phyloP scores from a whole-genome alignment of 331 rosid species.

The Quercus tomentella region DNA sequence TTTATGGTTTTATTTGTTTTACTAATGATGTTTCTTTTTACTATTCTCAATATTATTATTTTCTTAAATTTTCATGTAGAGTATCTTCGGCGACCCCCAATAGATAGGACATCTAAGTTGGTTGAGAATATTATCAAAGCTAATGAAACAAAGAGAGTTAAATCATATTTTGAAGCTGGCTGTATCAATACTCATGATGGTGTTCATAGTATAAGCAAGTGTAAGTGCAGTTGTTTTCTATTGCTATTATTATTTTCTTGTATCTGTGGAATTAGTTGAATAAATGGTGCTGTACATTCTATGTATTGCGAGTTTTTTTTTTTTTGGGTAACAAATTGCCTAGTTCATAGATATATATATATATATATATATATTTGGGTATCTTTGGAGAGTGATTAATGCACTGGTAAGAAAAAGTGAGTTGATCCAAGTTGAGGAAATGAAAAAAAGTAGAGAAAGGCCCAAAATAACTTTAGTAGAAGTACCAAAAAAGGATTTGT shows the following conservation, averaged over 20 bases:
- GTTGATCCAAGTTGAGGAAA: too few species aligned
- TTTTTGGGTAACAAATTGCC: too few species aligned
- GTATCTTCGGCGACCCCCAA: slow-evolving; percentile 55
- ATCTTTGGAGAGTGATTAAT: too few species aligned
- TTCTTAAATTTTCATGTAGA: slow-evolving; percentile 33
- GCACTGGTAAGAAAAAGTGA: too few species aligned
- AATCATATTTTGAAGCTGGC: slow-evolving; percentile 58
- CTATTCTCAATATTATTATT: neutral
- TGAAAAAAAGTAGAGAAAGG: too few species aligned
- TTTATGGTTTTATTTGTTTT: slow-evolving; percentile 11
- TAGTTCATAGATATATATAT: too few species aligned
- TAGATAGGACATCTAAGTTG: slow-evolving; percentile 48
- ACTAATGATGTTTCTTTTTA: slow-evolving; percentile 3
- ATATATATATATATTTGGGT: too few species aligned
- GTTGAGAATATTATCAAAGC: slow-evolving; percentile 42
- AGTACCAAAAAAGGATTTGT: too few species aligned
- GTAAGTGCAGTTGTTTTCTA: slow-evolving; percentile 33
- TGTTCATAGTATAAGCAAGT: slow-evolving; percentile 42
- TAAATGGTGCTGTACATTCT: neutral
- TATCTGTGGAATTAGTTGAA: neutral
- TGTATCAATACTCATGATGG: slow-evolving; percentile 49
- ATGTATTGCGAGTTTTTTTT: neutral
- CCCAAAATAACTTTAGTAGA: too few species aligned
- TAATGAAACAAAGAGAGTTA: slow-evolving; percentile 51
- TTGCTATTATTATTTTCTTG: too few species aligned